Base-by-base conservation (phyloP, 2,329 filamentous ascomycete genomes). In the Botrytis squamosa region DNA sequence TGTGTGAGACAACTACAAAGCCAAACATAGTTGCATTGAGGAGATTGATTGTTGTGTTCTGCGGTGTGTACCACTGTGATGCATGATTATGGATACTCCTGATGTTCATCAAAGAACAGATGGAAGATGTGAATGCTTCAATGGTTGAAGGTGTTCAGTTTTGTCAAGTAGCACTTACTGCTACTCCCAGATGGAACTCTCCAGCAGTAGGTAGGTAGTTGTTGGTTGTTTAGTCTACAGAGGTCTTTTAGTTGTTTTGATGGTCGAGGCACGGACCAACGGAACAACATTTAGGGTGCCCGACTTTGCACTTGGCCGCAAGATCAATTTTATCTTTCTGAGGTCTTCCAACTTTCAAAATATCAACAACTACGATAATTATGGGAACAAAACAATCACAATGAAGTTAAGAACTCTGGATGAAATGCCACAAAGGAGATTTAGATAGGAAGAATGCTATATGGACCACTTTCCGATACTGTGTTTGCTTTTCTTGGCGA, bases 261-360 rank as follows among this genome's bases (percentile, higher is more conserved):
- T n/a, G 49, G 10, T 55, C 49, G 42, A 49, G 63, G 63, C 63
- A 49, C 63, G 38, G 63, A 49, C 63, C 63, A 49, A n/a, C 44
- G 63, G 63, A 44, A 66, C 29, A 65, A 20, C 63, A 33, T 65
- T 14, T 22, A 29, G 25, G 9, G 62, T 44, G 60, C 60, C 38
- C 14, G 52, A 55, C 49, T 7, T 33, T 57, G 14, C 52, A n/a
- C 14, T 57, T 57, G 25, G n/a, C 52, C 14, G 29, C 3, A 29
- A 29, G 52, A 57, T 29, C 52, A 57, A 52, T n/a, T 52, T n/a
- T n/a, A 5, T 52, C 49, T n/a, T 18, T 57, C 14, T 57, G 14
- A 29, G 1, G 52, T 57, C 52, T 57, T 29, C 16, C 14, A 29
- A 57, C n/a, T 29, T 7, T n/a, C 16, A 29, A 16, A 57, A 57